Evolutionary conservation across 768 basidiomycete species (phyloP).

Genomic region (Dentipellis sp.): DNA sequence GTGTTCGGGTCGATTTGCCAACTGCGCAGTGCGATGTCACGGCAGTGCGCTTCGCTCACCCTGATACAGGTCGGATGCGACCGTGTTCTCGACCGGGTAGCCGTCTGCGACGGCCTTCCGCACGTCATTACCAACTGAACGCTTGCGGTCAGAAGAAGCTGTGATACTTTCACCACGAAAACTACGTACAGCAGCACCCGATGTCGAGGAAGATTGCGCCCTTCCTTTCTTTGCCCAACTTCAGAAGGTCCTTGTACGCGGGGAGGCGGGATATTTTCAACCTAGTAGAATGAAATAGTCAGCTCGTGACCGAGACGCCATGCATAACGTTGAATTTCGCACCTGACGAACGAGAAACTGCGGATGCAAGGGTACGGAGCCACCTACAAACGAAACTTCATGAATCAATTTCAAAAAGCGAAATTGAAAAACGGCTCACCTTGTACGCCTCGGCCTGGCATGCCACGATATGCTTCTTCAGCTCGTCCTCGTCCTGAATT

Average conservation of each 20-base stretch:
- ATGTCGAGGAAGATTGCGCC: constrained; percentile 34
- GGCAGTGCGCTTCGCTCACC: constrained; percentile 19
- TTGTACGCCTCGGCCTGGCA: constrained; percentile 22
- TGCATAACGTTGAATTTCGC: background rate
- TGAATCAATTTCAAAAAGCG: background rate
- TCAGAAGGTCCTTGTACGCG: constrained; percentile 21
- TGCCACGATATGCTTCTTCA: constrained; percentile 21
- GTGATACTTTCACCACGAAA: background rate
- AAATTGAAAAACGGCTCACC: constrained; percentile 12
- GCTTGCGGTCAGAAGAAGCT: background rate
- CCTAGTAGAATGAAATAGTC: constrained; percentile 5
- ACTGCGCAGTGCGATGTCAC: too few species aligned
- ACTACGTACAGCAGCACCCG: constrained; percentile 33
- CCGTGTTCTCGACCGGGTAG: constrained; percentile 28
- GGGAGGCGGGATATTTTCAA: constrained; percentile 18
- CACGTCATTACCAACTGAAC: constrained; percentile 32
- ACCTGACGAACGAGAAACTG: constrained; percentile 16
- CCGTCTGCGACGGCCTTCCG: constrained; percentile 34
- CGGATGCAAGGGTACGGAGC: constrained; percentile 25
- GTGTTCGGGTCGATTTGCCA: background rate
- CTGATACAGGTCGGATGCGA: constrained; percentile 29
- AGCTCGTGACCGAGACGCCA: background rate
- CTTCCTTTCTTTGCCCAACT: constrained; percentile 26
- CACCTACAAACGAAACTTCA: constrained; percentile 12
- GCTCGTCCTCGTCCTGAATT: constrained; percentile 20